Percentiles rank a stretch among this genome's conserved stretches.
Evolutionary conservation across 495 filamentous ascomycete genomes (phyloP).

Genomic region (Terfezia boudieri): DNA sequence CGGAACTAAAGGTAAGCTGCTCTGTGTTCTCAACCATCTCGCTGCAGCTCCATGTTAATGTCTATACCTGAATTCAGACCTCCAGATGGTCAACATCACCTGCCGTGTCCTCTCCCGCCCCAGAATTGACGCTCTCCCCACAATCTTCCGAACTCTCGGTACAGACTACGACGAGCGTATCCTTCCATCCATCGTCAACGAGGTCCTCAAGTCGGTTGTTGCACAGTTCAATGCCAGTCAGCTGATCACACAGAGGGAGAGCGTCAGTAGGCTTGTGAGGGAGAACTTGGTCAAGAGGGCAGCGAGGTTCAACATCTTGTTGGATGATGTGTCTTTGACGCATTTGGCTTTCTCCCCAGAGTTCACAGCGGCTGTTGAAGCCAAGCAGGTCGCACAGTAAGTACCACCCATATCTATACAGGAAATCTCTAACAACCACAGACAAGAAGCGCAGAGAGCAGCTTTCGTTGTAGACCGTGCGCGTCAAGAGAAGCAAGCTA

Average conservation of each 20-base stretch:
- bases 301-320: slow-evolving; percentile 84
- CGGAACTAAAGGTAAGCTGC: slow-evolving; percentile 47
- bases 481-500: slow-evolving; percentile 97
- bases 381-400: slow-evolving; percentile 85
- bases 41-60: too few relatives aligned
- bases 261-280: slow-evolving; percentile 69
- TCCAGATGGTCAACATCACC: slow-evolving; percentile 99
- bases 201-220: slow-evolving; percentile 95
- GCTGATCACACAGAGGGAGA: slow-evolving; percentile 95
- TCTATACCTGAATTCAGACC: slow-evolving; percentile 26
- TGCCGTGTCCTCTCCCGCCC: slow-evolving; percentile 96
- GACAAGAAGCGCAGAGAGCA: slow-evolving; percentile 85
- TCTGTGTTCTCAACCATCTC: background rate
- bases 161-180: slow-evolving; percentile 94
- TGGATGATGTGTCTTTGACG: slow-evolving; percentile 97
- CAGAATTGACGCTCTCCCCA: slow-evolving; percentile 64
- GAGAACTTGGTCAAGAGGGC: slow-evolving; percentile 82
- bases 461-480: slow-evolving; percentile 98
- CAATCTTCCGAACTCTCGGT: slow-evolving; percentile 90
- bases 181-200: slow-evolving; percentile 92
- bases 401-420: background rate
- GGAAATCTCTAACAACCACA: background rate
- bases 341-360: slow-evolving; percentile 98
- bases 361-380: slow-evolving; percentile 95
- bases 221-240: slow-evolving; percentile 98